phyloP scores from a whole-genome alignment of 805 yeast species.

The Lipomyces orientalis region DNA sequence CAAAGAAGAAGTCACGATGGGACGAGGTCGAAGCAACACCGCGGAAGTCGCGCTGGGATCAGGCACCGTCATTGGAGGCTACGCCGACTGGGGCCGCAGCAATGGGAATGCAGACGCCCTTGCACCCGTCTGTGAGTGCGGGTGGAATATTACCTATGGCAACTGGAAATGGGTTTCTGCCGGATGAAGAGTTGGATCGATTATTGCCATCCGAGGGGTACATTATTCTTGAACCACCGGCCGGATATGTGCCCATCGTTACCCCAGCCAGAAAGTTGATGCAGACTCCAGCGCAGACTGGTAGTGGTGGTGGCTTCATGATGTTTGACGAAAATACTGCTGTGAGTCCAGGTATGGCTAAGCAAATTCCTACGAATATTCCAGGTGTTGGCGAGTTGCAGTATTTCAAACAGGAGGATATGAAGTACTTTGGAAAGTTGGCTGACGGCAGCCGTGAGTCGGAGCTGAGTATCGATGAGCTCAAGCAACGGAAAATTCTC shows the following conservation, averaged over 20 bases:
- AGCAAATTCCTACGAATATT: conserved; percentile 53
- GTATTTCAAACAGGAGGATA: conserved; percentile 73
- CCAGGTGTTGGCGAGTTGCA: conserved; percentile 71
- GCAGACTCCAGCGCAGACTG: conserved; percentile 38
- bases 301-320: conserved; percentile 47
- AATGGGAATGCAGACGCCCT: conserved; percentile 42
- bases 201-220: conserved; percentile 61
- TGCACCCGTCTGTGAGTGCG: conserved; percentile 7
- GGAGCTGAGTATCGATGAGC: conserved; percentile 56
- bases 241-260: conserved; percentile 49
- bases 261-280: conserved; percentile 49
- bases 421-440: conserved; percentile 70
- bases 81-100: conserved; percentile 31
- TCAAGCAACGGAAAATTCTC: conserved; percentile 65
- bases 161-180: conserved; percentile 41
- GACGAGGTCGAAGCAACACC: conserved; percentile 37
- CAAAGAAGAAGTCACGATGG: conserved; percentile 39
- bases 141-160: conserved; percentile 10
- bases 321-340: conserved; percentile 58
- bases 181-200: conserved; percentile 54
- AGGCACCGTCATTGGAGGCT: conserved; percentile 39
- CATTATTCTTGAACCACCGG: conserved; percentile 53
- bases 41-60: conserved; percentile 45
- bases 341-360: conserved; percentile 44
- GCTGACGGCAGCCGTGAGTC: conserved; percentile 46